Percentiles rank a stretch among this genome's conserved stretches.
Evolutionary conservation across 2,329 filamentous ascomycete species (phyloP).

Genomic region (Gremmenia infestans): DNA sequence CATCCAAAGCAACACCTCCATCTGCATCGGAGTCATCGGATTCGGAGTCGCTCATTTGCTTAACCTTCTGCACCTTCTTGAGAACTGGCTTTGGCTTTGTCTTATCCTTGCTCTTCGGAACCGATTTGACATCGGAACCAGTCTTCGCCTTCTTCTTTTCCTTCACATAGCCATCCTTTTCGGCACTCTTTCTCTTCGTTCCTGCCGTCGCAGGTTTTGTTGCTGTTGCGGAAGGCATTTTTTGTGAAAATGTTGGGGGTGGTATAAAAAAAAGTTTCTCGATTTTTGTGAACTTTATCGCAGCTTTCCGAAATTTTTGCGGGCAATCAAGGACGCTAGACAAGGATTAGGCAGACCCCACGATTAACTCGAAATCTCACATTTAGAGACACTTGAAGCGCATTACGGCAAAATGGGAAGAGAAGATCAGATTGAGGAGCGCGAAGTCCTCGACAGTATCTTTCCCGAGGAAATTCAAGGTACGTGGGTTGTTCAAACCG

Average conservation of each 20-base stretch:
- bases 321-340: constrained; percentile 17
- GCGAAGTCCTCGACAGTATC: constrained; percentile 96
- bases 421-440: constrained; percentile 93
- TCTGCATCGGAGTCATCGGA: constrained; percentile 36
- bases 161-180: constrained; percentile 40
- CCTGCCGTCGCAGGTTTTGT: constrained; percentile 43
- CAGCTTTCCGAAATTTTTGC: constrained; percentile 6
- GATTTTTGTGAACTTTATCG: constrained; percentile 13
- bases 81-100: constrained; percentile 4
- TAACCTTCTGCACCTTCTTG: constrained; percentile 26
- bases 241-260: constrained; percentile 4
- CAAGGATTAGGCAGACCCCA: constrained; percentile 14
- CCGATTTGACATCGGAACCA: constrained; percentile 13
- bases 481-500: constrained; percentile 33
- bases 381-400: background rate
- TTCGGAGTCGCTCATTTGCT: constrained; percentile 36
- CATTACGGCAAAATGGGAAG: constrained; percentile 48
- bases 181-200: constrained; percentile 53
- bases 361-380: constrained; percentile 1
- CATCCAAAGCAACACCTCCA: constrained; percentile 25
- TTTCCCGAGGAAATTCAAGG: constrained; percentile 97
- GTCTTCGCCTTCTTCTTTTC: constrained; percentile 49
- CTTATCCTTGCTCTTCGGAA: constrained; percentile 24
- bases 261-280: background rate
- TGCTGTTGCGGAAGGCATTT: constrained; percentile 32